Base-by-base conservation (phyloP, 2,329 filamentous ascomycete genomes). In the Camillea tinctor region DNA sequence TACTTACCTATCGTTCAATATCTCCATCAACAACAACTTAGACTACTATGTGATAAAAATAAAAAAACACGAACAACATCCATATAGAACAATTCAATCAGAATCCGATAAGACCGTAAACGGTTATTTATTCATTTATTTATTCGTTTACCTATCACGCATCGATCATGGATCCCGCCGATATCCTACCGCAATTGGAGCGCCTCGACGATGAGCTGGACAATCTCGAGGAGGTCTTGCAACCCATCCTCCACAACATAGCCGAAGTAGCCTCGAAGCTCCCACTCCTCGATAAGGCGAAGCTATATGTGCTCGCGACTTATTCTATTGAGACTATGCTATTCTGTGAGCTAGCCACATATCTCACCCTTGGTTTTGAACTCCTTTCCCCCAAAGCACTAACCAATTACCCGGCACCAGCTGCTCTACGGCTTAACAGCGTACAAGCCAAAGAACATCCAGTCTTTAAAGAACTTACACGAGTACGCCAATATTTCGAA, bases 251-350 rank as follows among this genome's bases (percentile, higher is more conserved):
- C 23, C 80, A 81, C 40, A 82, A 82, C 54, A 78, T 97, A 50
- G 80, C 86, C 55, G 85, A 88, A 49, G 84, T 86, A 59, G 87
- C 92, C 4, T 88, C 87, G 58, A 92, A 92, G 72, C 82, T 98
- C 24, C 93, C 94, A 1, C 82, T 98, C n/a, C 83, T 99, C 62
- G 94, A 98, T 80, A 93, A 92, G 78, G 93, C 95, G 7, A 97
- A 98, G 78, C 87, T 97, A 61, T 92, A 96, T 73, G 88, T 95
- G n/a, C 81, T 96, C 20, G 83, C 89, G 55, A 90, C 92, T 19
- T 99, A 98, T 74, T 85, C 93, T 0, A 88, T 99, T 64, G 94
- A 98, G 72, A 96, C 93, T 0, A 80, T 97, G 9, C 79, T 99
- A 7, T 98, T 96, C 76, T 90, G 91, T 93, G 77, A 64, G 85